Evolutionary conservation across 2,329 filamentous ascomycete genomes (phyloP).

Genomic region (Ophiostoma ulmi): DNA sequence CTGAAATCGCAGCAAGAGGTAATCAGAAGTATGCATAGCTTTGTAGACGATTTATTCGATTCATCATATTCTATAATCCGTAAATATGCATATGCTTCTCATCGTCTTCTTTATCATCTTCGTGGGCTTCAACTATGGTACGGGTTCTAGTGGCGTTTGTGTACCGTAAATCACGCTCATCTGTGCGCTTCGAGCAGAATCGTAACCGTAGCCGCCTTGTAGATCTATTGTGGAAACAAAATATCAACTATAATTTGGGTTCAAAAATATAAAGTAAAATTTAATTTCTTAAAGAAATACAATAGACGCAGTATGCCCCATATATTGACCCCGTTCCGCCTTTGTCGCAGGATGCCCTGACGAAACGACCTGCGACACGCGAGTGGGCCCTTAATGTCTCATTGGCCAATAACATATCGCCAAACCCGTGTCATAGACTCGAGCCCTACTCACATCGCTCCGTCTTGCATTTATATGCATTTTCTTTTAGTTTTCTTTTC

Average conservation of each 20-base stretch:
- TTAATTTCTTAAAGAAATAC: neutral
- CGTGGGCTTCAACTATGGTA: neutral
- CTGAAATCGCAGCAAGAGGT: too few relatives aligned
- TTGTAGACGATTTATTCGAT: too few relatives aligned
- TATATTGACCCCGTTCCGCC: neutral
- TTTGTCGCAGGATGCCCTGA: conserved; percentile 36
- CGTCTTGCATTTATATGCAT: neutral
- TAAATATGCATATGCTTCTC: neutral
- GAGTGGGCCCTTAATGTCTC: conserved; percentile 19
- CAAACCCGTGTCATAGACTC: neutral
- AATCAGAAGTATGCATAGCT: too few relatives aligned
- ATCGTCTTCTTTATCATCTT: neutral
- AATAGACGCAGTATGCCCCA: neutral
- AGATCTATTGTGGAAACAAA: neutral
- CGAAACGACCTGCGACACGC: conserved; percentile 38
- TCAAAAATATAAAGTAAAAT: too few relatives aligned
- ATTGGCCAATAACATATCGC: neutral
- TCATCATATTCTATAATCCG: too few relatives aligned
- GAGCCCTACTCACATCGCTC: neutral
- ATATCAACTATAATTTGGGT: neutral
- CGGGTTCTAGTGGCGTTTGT: neutral
- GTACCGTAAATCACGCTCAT: neutral
- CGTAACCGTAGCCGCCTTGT: neutral
- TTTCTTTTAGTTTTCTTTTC: neutral
- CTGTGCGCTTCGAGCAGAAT: neutral